phyloP scores from a whole-genome alignment of 768 basidiomycete genomes.

The Tricholoma saponaceum region DNA sequence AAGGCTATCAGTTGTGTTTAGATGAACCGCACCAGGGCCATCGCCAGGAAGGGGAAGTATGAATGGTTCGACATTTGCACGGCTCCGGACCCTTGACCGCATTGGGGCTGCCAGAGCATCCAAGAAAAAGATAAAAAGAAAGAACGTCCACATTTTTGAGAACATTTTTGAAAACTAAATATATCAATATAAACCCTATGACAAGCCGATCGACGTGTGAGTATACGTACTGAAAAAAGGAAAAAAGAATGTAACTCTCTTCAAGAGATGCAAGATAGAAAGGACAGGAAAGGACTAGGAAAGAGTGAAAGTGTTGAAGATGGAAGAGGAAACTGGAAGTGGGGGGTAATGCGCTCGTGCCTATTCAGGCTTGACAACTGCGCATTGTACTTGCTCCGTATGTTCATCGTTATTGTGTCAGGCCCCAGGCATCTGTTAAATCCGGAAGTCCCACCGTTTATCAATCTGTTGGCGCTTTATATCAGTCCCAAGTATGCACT shows the following conservation, averaged over 20 bases:
- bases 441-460: background rate
- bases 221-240: background rate
- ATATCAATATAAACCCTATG: background rate
- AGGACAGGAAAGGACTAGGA: background rate
- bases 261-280: constrained; percentile 11
- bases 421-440: background rate
- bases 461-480: no score
- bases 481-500: no score
- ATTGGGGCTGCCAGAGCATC: constrained; percentile 6
- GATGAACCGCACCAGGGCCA: constrained; percentile 13
- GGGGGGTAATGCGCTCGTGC: background rate
- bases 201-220: background rate
- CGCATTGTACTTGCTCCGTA: background rate
- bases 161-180: background rate
- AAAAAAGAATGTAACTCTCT: constrained; percentile 9
- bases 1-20: no score
- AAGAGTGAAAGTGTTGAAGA: background rate
- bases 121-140: constrained; percentile 1
- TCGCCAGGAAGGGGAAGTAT: constrained; percentile 17
- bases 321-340: background rate
- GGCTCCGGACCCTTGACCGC: background rate
- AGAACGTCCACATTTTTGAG: background rate
- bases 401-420: background rate
- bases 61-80: constrained; percentile 13
- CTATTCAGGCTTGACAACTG: background rate